Evolutionary conservation across 495 filamentous ascomycete species (phyloP), one percentile per base, ranked within the genome.

Genomic region (Podospora tetraspora): DNA sequence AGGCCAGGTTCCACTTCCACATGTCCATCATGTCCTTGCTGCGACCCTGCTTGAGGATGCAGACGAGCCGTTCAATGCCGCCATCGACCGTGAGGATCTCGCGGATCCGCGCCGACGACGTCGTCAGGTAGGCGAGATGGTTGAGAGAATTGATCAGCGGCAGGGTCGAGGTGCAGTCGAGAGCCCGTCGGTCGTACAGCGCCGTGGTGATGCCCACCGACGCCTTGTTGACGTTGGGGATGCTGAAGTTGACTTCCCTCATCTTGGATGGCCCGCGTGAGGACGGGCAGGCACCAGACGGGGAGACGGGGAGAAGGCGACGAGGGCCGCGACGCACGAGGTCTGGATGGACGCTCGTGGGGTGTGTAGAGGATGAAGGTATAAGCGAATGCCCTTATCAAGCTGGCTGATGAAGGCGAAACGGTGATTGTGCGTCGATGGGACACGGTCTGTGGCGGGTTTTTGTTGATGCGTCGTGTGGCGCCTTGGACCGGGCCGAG

Each of bases 1-100:
- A 97, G 58, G 95, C 95, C 63, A 99, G 84, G 75, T 97, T 99
- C 95, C 95, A 99, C 82, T 98, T 98, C 96, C 95, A 99, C 91
- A 96, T 96, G 75, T 97, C 94, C 94, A 97, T 97, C 89, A 97
- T 88, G 78, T 98, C 93, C 82, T 93, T 93, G 76, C 92, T 96
- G 77, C 93, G 85, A 70, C 95, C 95, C 78, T 95, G 91, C 81
- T 99, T 99, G 75, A 99, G 87, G 76, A 99, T 97, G 85, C 92
- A 96, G 76, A 99, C 92, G 70, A 99, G 81, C 70, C 94, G 80
- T 84, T 99, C 95, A 74, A 98, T 92, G 61, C 95, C 95, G 78
- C 95, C 95, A 90, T 99, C 95, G 78, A 99, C 92, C 43, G 93
- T 97, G 62, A 99, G 87, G 68, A 99, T 99, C 75, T 99, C 95